These are phyloP conservation scores for Gracilaria domingensis DNA, from an alignment of 23 red algal genomes.

Conservation along the genomic window DNA sequence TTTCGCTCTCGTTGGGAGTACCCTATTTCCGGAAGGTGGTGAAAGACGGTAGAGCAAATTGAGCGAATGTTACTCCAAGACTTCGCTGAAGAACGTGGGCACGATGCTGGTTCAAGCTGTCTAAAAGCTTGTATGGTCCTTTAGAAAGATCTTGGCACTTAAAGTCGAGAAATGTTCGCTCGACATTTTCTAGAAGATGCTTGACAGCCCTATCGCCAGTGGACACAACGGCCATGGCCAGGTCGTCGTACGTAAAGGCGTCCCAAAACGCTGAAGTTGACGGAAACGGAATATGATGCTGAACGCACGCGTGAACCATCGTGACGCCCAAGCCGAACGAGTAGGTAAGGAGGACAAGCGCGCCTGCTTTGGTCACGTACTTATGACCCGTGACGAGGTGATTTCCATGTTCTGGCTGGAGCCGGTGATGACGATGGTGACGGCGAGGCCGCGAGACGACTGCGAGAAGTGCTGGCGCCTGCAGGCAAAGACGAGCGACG, in stretches of 20 bases:
- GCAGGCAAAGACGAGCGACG: conserved; percentile 49
- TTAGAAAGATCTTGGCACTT: conserved; percentile 33
- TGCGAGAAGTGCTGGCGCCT: conserved; percentile 48
- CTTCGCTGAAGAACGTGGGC: conserved; percentile 84
- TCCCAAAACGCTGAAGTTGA: background rate
- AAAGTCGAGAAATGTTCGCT: conserved; percentile 70
- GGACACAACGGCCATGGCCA: conserved; percentile 50
- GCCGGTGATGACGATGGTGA: conserved; percentile 42
- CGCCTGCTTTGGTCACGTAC: conserved; percentile 12
- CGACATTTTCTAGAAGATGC: conserved; percentile 76
- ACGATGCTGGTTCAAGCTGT: conserved; percentile 82
- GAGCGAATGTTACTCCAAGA: conserved; percentile 89
- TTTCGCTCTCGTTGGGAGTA: background rate
- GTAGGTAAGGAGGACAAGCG: conserved; percentile 49
- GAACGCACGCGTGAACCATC: conserved; percentile 43
- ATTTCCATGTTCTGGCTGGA: conserved; percentile 45
- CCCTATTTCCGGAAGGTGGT: conserved; percentile 50
- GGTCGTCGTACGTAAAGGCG: conserved; percentile 20
- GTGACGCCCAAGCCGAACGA: conserved; percentile 20
- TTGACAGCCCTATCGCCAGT: conserved; percentile 41
- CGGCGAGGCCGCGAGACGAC: conserved; percentile 42
- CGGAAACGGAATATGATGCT: conserved; percentile 26
- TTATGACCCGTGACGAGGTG: background rate
- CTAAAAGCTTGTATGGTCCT: conserved; percentile 91
- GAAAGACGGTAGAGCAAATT: conserved; percentile 80